Base-by-base conservation (phyloP, 257 asterid species). In the Galeopsis tetrahit region DNA sequence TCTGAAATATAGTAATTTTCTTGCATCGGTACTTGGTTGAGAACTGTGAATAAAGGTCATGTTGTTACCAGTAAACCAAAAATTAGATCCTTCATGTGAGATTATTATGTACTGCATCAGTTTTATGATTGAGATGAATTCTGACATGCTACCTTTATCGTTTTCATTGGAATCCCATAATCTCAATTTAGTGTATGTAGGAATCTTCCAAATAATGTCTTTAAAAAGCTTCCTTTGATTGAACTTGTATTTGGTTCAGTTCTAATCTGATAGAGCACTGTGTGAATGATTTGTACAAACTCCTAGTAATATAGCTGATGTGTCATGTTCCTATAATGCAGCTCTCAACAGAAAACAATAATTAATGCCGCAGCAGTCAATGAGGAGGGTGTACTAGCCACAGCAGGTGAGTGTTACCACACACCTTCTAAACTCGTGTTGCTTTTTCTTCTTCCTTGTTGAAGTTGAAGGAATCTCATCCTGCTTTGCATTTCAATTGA, bases 301-400 rank as follows among this genome's bases (percentile, higher is more conserved):
- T 46, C 10, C n/a, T 44, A 31, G 17, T 1, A 5, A 17, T 11
- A 3, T 72, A 35, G 67, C 74, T 66, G 55, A 71, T 72, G 38
- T 63, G 38, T 63, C 55, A 38, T 66, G 40, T 76, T 74, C 55
- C 56, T 36, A 28, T 48, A 32, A 1, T 42, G 60, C 96, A 95
- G 98, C 78, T 86, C 97, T 71, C 99, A 95, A 77, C 99, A 95
- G 83, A 95, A 95, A 76, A 95, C 99, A 59, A 95, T 95, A 35
- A 88, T 95, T 63, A 95, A 92, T 42, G 81, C 99, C 0, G 95
- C 96, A 68, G 96, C 97, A 4, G 97, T 90, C 69, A 95, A 92
- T 68, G 91, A 88, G 69, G 96, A 95, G 7, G 99, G 96, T 39
- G 92, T 92, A 59, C 71, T 95, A 74, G 88, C 89, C 75, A 95